Conservation (phyloP, 179 eudicot species). For the Spinacia oleracea region DNA sequence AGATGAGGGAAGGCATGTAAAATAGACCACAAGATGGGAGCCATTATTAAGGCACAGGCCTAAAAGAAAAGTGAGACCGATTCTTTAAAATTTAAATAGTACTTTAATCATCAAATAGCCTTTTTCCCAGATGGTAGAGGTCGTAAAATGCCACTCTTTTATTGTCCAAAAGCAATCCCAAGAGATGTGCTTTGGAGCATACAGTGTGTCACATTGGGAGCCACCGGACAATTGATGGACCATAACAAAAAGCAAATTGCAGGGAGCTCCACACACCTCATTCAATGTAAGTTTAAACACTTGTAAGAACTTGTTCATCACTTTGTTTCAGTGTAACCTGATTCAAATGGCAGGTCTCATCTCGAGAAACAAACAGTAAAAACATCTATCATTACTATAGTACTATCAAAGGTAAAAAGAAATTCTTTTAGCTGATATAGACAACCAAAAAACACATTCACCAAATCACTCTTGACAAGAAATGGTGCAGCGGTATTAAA, state of each 20-base stretch:
- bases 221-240: background rate
- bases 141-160: background rate
- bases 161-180: background rate
- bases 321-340: background rate
- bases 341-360: background rate
- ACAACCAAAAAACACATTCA: background rate
- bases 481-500: background rate
- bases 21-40: background rate
- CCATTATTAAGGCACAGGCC: background rate
- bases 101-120: background rate
- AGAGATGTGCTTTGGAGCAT: background rate
- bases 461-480: background rate
- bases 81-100: background rate
- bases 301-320: background rate
- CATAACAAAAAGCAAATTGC: background rate
- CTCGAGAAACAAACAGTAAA: background rate
- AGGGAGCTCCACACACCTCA: background rate
- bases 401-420: too few relatives aligned
- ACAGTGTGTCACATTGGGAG: background rate
- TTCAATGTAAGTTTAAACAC: background rate
- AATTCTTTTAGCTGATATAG: background rate
- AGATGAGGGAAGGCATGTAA: background rate
- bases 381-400: background rate
- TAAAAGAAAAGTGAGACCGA: background rate
- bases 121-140: background rate